Evolutionary conservation across 192 early-diverging fungal species (phyloP).

Genomic region (Coemansia sp.): DNA sequence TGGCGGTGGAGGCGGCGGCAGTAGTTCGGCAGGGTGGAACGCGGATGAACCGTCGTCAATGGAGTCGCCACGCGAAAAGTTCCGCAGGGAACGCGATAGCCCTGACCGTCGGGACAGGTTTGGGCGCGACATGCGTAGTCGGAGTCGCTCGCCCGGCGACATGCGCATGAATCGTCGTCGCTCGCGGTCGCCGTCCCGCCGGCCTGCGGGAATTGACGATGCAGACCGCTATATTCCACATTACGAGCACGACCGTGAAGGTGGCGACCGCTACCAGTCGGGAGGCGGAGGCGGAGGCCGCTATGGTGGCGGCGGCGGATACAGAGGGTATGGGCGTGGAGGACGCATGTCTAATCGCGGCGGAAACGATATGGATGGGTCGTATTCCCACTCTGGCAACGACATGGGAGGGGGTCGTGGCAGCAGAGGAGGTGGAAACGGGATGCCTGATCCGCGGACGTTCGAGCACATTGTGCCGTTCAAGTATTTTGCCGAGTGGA

Average conservation of each 20-base stretch:
- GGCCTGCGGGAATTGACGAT: constrained; percentile 48
- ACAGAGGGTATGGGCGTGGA: constrained; percentile 46
- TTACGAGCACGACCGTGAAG: constrained; percentile 70
- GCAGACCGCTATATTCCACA: constrained; percentile 84
- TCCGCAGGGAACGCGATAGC: constrained; percentile 50
- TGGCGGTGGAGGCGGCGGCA: neutral
- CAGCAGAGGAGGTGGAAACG: neutral
- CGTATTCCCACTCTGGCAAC: constrained; percentile 38
- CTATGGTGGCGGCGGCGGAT: constrained; percentile 16
- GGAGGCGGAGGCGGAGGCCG: constrained; percentile 26
- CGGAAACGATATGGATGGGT: constrained; percentile 29
- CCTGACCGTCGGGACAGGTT: constrained; percentile 54
- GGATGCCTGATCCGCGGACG: constrained; percentile 69
- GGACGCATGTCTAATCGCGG: constrained; percentile 47
- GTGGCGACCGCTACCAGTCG: constrained; percentile 43
- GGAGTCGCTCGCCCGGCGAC: constrained; percentile 43
- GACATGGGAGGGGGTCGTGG: constrained; percentile 28
- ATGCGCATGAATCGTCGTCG: constrained; percentile 34
- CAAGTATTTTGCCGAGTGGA: constrained; percentile 72
- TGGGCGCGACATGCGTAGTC: constrained; percentile 50
- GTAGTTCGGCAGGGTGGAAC: constrained; percentile 14
- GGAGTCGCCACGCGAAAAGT: constrained; percentile 41
- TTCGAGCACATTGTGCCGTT: constrained; percentile 76
- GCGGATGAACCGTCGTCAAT: constrained; percentile 7
- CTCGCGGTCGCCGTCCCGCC: constrained; percentile 48